Base-by-base conservation (phyloP, 2,329 filamentous ascomycete species). In the Dactylellina drechsleri region DNA sequence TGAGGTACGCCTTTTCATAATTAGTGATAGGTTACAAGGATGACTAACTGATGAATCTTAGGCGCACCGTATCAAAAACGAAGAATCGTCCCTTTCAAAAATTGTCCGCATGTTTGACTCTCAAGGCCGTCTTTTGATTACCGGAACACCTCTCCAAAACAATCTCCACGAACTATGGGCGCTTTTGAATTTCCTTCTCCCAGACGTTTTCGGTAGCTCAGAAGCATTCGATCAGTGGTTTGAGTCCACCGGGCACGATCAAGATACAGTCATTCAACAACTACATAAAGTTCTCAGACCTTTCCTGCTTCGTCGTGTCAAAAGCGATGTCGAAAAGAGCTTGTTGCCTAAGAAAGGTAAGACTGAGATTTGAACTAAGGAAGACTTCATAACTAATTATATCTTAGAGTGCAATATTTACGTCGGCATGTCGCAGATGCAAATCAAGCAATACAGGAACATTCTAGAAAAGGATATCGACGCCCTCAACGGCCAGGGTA, bases 171-270 rank as follows among this genome's bases (percentile, higher is more conserved):
- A 99, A 81, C 87, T 99, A 7, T 99, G 95, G 95, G 95, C 95
- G 3, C 85, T 99, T 31, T 89, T 99, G 79, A 99, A 99, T 82
- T 99, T 99, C 83, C 83, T 99, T 66, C 87, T 99, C n/a, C 95
- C 95, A 0, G 95, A 99, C 82, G 95, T 99, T 28, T 99, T 99
- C 80, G 94, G 95, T 62, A 95, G 99, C 80, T 89, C 95, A 0
- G 93, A 97, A 76, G 95, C 95, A 6, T 99, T 99, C 79, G 95
- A 99, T 79, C 91, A 96, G 80, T 99, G 95, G 95, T 99, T 99
- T 82, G 96, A 92, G 1, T 90, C 89, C 61, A 93, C 97, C 80
- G 91, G 91, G 59, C 89, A 89, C 41, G 94, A 99, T 79, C 94
- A 97, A 80, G 95, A 99, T 79, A 93, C 92, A 0, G 94, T 99